Evolutionary conservation across 148 eudicot species (phyloP).

Genomic region (Spergularia marina): DNA sequence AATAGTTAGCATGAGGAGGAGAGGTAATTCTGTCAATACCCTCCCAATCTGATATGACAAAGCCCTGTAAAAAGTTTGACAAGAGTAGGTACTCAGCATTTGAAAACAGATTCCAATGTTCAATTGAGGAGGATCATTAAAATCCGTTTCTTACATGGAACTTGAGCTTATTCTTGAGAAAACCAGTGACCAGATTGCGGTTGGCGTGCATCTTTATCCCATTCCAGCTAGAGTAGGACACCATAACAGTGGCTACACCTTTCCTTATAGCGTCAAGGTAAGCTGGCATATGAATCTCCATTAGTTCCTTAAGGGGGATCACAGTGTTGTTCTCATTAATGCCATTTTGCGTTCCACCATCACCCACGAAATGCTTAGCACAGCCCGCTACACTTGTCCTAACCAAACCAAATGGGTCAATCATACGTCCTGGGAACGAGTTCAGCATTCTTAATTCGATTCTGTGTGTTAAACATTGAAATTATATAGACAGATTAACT

Average conservation of each 20-base stretch:
- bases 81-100: not conserved
- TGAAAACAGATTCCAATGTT: not conserved
- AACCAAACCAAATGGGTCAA: conserved; percentile 4
- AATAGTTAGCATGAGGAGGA: conserved; percentile 59
- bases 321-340: conserved; percentile 70
- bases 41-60: conserved; percentile 69
- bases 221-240: conserved; percentile 64
- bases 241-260: conserved; percentile 70
- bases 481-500: too few relatives aligned
- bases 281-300: conserved; percentile 74
- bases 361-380: conserved; percentile 81
- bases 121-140: not conserved
- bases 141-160: conserved; percentile 32
- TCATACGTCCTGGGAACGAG: not conserved
- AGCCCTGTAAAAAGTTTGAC: conserved; percentile 36
- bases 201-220: conserved; percentile 58
- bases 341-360: conserved; percentile 71
- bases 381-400: conserved; percentile 68
- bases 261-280: conserved; percentile 50
- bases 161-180: conserved; percentile 45
- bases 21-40: conserved; percentile 66
- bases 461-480: too few relatives aligned
- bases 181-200: conserved; percentile 46
- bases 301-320: conserved; percentile 32
- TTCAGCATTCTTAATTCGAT: too few relatives aligned